Conservation (phyloP, 768 basidiomycete genomes). For the Coprinopsis sp. region DNA sequence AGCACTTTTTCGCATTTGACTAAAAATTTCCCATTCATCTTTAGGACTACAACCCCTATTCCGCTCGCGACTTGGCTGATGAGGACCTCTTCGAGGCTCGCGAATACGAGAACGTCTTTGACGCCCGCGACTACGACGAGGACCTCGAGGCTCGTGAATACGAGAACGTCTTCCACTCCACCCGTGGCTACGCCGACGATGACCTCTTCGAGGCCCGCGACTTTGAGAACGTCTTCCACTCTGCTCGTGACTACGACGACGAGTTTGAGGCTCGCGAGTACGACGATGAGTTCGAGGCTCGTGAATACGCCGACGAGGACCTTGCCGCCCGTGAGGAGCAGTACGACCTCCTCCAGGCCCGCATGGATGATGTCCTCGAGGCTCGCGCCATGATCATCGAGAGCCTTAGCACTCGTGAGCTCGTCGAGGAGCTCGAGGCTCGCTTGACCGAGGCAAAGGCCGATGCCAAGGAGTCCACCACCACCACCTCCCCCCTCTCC, state of each 20-base stretch:
- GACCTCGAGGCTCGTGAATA: slow-evolving; percentile 2
- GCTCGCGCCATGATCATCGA: not conserved
- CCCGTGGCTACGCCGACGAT: not conserved
- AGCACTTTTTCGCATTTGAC: too few relatives aligned
- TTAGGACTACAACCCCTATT: slow-evolving; percentile 1
- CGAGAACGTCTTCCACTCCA: not conserved
- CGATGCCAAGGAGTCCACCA: not conserved
- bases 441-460: not conserved
- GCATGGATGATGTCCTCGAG: not conserved
- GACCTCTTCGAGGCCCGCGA: not conserved
- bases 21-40: not conserved
- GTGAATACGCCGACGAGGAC: not conserved
- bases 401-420: not conserved
- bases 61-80: not conserved
- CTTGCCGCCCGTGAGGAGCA: not conserved
- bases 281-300: not conserved
- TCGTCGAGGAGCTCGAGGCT: not conserved
- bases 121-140: not conserved
- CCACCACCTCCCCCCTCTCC: not conserved
- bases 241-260: slow-evolving; percentile 1
- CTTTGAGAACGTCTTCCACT: not conserved
- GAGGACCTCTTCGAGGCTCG: slow-evolving; percentile 1
- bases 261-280: not conserved
- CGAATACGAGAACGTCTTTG: slow-evolving; percentile 1
- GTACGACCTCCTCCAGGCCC: not conserved